These are phyloP conservation scores for Daldinia eschscholtzii DNA, from an alignment of 2,329 filamentous ascomycete genomes.

Conservation along the genomic window DNA sequence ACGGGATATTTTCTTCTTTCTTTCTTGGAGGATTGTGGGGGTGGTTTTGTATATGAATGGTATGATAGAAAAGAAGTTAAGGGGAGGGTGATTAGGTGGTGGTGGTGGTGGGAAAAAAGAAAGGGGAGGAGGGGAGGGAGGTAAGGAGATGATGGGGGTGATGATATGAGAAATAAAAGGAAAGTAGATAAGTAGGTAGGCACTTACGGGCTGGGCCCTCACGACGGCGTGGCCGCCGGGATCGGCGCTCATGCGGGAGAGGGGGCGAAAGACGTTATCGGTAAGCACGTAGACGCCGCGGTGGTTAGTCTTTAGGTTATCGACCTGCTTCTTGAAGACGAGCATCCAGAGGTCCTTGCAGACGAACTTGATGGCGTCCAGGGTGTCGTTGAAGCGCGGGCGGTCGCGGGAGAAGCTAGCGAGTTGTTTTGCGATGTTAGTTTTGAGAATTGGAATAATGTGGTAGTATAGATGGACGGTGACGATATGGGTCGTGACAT, in stretches of 20 bases:
- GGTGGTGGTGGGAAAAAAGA: conserved; percentile 4
- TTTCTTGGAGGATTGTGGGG: neutral
- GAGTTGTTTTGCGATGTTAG: neutral
- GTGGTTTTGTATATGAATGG: neutral
- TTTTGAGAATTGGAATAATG: neutral
- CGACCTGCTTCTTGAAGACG: conserved; percentile 95
- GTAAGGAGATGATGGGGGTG: conserved; percentile 8
- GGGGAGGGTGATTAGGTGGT: neutral
- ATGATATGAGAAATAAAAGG: conserved; percentile 7
- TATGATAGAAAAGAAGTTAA: neutral
- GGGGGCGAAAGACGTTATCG: conserved; percentile 90
- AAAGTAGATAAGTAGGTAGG: neutral
- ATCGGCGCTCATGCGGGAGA: conserved; percentile 90
- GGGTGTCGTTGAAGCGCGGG: conserved; percentile 88
- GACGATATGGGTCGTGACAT: neutral
- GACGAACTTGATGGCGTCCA: conserved; percentile 97
- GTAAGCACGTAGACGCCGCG: conserved; percentile 96
- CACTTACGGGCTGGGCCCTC: conserved; percentile 81
- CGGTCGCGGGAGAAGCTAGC: conserved; percentile 82
- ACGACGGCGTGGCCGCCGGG: conserved; percentile 77
- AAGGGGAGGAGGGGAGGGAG: neutral
- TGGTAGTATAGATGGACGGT: neutral
- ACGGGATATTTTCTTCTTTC: no score
- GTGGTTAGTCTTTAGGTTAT: conserved; percentile 99
- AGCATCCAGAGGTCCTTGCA: conserved; percentile 98